Base-by-base conservation (phyloP, 108 stramenopile species). In the Pseudonitzschia multiseries region DNA sequence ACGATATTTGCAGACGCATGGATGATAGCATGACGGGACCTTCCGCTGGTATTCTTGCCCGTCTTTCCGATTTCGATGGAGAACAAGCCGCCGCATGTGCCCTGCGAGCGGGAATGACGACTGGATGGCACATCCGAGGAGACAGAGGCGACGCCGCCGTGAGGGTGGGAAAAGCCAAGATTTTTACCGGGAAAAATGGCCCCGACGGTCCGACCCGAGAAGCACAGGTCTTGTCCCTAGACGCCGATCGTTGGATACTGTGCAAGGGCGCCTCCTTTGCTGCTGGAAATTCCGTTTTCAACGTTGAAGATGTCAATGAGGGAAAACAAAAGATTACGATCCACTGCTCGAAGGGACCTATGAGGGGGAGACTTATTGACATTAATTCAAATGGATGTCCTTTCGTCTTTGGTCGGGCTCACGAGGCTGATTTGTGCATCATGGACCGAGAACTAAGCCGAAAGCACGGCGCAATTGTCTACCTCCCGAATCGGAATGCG, bases 361-460 rank as follows among this genome's bases (percentile, higher is more conserved):
- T 94, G 88, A 75, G 88, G 71, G 91, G 90, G 54, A 94, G 92
- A 71, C 72, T 92, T 14, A 89, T 94, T 73, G 93, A 94, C 61
- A 84, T 94, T 51, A 75, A 81, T 56, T 84, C 93, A 0, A 66
- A 68, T 28, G 61, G 85, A 24, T 94, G 91, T 79, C 94, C 94
- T 20, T 93, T 85, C 73, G 91, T 95, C 31, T 95, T 92, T 82
- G 94, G 94, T 32, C 75, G 94, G 79, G 90, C 94, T 56, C 92
- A 93, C 68, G 92, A 95, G 74, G 92, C 94, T 51, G 94, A 95
- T 73, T 71, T 95, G 9, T 93, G 92, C 74, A 92, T 95, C 68
- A 93, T 92, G 91, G 94, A 95, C 66, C 81, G 94, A 60, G 94
- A 95, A 72, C 65, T 96, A 51, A 91, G 89, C 81, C 80, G 94